phyloP scores from a whole-genome alignment of 2,329 filamentous ascomycete genomes.

The Aspergillus fructus region DNA sequence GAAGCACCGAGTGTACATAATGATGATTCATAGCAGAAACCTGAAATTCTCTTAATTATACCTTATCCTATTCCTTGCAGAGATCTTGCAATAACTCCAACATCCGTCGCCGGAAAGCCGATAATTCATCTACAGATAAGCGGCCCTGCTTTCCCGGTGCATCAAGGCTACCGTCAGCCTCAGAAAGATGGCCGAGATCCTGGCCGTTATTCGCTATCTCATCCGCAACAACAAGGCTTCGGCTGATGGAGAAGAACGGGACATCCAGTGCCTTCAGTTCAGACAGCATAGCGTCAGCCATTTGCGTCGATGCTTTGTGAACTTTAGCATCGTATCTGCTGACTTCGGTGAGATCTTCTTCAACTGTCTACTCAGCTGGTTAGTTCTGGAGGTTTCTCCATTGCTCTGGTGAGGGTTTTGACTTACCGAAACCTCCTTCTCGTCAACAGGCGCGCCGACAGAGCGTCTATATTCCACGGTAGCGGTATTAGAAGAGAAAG shows the following conservation, averaged over 20 bases:
- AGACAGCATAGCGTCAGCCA: slow-evolving; percentile 58
- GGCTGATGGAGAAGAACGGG: slow-evolving; percentile 59
- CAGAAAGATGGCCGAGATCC: background rate
- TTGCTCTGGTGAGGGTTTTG: background rate
- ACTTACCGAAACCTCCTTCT: slow-evolving; percentile 33
- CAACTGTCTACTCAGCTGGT: slow-evolving; percentile 34
- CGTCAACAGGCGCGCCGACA: slow-evolving; percentile 44
- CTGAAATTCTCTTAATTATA: background rate
- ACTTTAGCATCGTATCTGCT: slow-evolving; percentile 62
- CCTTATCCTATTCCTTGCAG: slow-evolving; percentile 35
- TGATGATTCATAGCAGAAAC: slow-evolving; percentile 11
- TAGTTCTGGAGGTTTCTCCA: background rate
- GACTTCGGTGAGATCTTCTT: slow-evolving; percentile 56
- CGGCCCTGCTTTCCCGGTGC: slow-evolving; percentile 5
- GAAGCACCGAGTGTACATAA: slow-evolving; percentile 24
- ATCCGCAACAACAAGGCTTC: slow-evolving; percentile 37
- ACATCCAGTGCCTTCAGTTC: slow-evolving; percentile 59
- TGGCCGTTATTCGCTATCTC: background rate
- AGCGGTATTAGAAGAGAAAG: background rate
- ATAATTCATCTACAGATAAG: slow-evolving; percentile 44
- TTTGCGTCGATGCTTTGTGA: slow-evolving; percentile 57
- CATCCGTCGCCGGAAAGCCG: slow-evolving; percentile 49
- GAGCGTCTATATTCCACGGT: slow-evolving; percentile 37
- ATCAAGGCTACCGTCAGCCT: background rate
- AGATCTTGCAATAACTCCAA: slow-evolving; percentile 53